Percentiles rank a stretch among this genome's conserved stretches.
Conservation (phyloP, 208 protist species). For the Lotmaria passim region DNA sequence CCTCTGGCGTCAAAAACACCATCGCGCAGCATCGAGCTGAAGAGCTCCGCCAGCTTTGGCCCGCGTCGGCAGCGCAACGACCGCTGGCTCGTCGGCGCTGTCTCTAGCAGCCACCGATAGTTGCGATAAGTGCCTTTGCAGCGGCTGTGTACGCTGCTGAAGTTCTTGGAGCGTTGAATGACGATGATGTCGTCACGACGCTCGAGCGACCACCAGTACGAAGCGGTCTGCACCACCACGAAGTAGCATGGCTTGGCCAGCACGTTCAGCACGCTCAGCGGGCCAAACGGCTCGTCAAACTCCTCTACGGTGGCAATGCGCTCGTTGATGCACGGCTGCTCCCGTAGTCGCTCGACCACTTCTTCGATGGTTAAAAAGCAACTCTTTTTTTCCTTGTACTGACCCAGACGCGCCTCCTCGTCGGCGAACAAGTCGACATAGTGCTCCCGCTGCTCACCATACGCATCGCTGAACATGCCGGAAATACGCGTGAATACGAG, state of each 20-base stretch:
- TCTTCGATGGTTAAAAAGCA: constrained; percentile 46
- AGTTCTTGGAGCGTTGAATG: constrained; percentile 59
- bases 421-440: constrained; percentile 67
- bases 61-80: constrained; percentile 21
- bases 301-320: constrained; percentile 45
- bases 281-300: constrained; percentile 43
- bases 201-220: constrained; percentile 71
- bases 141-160: constrained; percentile 55
- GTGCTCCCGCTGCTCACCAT: constrained; percentile 40
- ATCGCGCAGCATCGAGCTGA: constrained; percentile 30
- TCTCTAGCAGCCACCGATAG: constrained; percentile 41
- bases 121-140: constrained; percentile 53
- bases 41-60: constrained; percentile 16
- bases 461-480: constrained; percentile 28
- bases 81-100: constrained; percentile 36
- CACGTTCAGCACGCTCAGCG: constrained; percentile 31
- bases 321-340: constrained; percentile 46
- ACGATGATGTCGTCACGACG: constrained; percentile 47
- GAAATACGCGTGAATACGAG: not conserved
- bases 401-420: constrained; percentile 32
- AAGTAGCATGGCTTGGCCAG: constrained; percentile 38
- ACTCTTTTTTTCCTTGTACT: constrained; percentile 40
- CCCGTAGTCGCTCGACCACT: constrained; percentile 45
- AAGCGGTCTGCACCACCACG: constrained; percentile 53
- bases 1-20: constrained; percentile 33